Base-by-base conservation (phyloP, 805 yeast genomes). In the Ogataea paradorogensis region DNA sequence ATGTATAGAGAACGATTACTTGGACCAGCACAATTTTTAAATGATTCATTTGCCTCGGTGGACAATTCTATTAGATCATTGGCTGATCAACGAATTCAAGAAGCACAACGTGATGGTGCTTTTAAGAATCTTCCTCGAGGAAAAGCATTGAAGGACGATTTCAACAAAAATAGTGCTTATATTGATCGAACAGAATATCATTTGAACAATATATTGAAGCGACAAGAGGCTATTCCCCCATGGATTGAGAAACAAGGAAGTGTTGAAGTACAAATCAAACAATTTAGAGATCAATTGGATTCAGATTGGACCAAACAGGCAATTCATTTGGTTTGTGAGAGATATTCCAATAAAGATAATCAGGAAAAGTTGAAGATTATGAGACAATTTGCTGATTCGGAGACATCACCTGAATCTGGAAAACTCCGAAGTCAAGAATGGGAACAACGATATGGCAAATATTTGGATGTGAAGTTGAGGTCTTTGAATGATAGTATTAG, bases 221-320 rank as follows among this genome's bases (percentile, higher is more conserved):
- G 76, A 30, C 96, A 89, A 59, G 89, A 86, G 34, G 80, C 86
- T 1, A 66, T 80, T 9, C 95, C 96, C 0, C 95, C 95, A 0
- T 89, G 96, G 96, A 82, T 89, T 26, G 95, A 87, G 51, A 80
- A 76, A 40, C 93, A 85, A 58, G 68, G 75, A 14, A 70, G 76
- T 2, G 76, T 82, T 4, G 71, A 73, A 30, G 44, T 52, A 2
- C 75, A 74, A 26, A 68, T 84, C 7, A 55, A 51, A 2, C 53
- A 53, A 0, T 78, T 85, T 38, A 61, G 89, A 37, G 45, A 49
- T 0, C 67, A 67, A 25, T 39, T 81, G 22, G 71, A 66, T 28
- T 38, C 52, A 2, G 62, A 62, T 21, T 76, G 76, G 77, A 38
- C 58, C 34, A 40, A 40, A 15, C 45, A 57, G 40, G 62, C 67